Percentiles rank a stretch among this genome's conserved stretches.
Conservation (phyloP, 1,284 basidiomycete species). For the Pholiota adiposa region DNA sequence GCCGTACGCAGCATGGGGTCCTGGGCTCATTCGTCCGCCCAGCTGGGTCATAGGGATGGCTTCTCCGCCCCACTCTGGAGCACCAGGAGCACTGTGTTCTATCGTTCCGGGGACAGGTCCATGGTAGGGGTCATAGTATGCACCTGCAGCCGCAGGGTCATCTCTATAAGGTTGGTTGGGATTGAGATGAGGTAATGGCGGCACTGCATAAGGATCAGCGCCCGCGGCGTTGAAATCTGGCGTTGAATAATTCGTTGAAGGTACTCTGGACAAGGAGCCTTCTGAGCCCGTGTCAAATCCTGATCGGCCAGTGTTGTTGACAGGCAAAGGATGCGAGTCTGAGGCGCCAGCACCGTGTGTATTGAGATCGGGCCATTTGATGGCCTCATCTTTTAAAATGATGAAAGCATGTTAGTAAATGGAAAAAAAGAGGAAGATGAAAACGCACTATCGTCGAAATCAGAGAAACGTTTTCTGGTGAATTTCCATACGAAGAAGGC, state of each 20-base stretch:
- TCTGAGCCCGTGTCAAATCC: slow-evolving; percentile 70
- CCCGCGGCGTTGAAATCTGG: slow-evolving; percentile 44
- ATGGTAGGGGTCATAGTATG: slow-evolving; percentile 78
- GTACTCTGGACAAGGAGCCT: slow-evolving; percentile 55
- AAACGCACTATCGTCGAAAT: slow-evolving; percentile 77
- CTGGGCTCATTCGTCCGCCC: slow-evolving; percentile 45
- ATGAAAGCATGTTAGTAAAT: slow-evolving; percentile 8
- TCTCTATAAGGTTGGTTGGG: slow-evolving; percentile 77
- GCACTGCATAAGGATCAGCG: slow-evolving; percentile 77
- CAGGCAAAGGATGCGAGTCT: slow-evolving; percentile 65
- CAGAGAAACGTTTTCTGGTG: slow-evolving; percentile 71
- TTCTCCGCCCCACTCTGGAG: slow-evolving; percentile 49
- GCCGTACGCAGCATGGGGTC: slow-evolving; percentile 38
- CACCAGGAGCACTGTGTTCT: slow-evolving; percentile 40
- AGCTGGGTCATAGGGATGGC: slow-evolving; percentile 81
- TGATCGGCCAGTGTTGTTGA: slow-evolving; percentile 62
- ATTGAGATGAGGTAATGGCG: slow-evolving; percentile 81
- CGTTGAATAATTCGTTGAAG: slow-evolving; percentile 55
- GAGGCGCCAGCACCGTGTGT: slow-evolving; percentile 50
- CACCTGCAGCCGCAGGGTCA: slow-evolving; percentile 54
- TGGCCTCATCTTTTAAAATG: slow-evolving; percentile 63
- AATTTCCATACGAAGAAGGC: slow-evolving; percentile 84
- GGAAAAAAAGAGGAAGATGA: slow-evolving; percentile 16
- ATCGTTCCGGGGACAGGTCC: slow-evolving; percentile 73
- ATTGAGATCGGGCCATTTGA: slow-evolving; percentile 87